Evolutionary conservation across 2,329 filamentous ascomycete genomes (phyloP).

Genomic region (Calonectria pseudoturangicola): DNA sequence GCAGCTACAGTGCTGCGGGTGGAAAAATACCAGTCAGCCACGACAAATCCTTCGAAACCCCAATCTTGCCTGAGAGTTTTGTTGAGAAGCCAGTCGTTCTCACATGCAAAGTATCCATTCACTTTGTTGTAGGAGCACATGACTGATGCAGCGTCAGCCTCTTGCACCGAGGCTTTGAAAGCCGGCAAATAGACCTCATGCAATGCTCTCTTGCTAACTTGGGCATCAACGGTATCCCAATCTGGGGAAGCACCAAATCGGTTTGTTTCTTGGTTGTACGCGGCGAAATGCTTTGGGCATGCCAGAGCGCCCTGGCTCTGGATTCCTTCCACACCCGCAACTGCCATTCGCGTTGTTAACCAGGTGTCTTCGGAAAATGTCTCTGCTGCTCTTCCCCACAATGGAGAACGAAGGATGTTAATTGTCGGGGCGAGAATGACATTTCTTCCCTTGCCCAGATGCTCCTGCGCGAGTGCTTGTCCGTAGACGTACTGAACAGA

Average conservation of each 20-base stretch:
- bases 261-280: slow-evolving; percentile 18
- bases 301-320: slow-evolving; percentile 17
- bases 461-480: slow-evolving; percentile 12
- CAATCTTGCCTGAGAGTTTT: slow-evolving; percentile 7
- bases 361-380: slow-evolving; percentile 16
- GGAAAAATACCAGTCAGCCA: slow-evolving; percentile 10
- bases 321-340: slow-evolving; percentile 12
- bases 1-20: slow-evolving; percentile 16
- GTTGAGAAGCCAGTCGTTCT: slow-evolving; percentile 12
- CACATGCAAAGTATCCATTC: slow-evolving; percentile 9
- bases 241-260: not conserved
- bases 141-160: slow-evolving; percentile 9
- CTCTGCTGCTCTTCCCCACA: slow-evolving; percentile 12
- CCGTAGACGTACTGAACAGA: slow-evolving; percentile 2
- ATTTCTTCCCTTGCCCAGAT: slow-evolving; percentile 2
- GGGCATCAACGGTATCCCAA: slow-evolving; percentile 2
- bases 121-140: slow-evolving; percentile 22
- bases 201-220: slow-evolving; percentile 7
- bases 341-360: slow-evolving; percentile 17
- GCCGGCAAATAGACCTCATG: slow-evolving; percentile 10
- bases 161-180: slow-evolving; percentile 18
- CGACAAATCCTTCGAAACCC: slow-evolving; percentile 7
- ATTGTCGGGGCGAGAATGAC: slow-evolving; percentile 12
- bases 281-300: slow-evolving; percentile 15
- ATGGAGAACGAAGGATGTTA: slow-evolving; percentile 7